Evolutionary conservation across 2,329 filamentous ascomycete species (phyloP).

Genomic region (Cladosporium cucumerinum): DNA sequence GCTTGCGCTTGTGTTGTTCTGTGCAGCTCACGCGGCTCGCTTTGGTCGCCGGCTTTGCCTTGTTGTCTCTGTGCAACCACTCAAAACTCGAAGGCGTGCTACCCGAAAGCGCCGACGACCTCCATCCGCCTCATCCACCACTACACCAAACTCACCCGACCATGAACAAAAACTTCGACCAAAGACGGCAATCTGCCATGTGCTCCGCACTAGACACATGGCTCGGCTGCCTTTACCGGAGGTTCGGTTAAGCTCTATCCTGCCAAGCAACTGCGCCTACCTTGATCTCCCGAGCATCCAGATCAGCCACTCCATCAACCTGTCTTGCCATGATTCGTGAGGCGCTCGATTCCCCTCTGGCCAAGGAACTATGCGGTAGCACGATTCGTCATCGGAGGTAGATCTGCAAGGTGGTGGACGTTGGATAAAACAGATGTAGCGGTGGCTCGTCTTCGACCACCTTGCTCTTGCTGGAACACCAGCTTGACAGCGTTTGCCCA

Average conservation of each 20-base stretch:
- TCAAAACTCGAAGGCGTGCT: not conserved
- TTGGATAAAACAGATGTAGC: not conserved
- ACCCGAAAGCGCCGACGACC: not conserved
- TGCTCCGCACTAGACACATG: not conserved
- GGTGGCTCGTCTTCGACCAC: not conserved
- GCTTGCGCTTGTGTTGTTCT: not conserved
- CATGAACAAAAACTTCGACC: not conserved
- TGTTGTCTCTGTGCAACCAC: not conserved
- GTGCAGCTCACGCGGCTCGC: not conserved
- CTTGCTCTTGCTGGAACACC: not conserved
- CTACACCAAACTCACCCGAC: not conserved
- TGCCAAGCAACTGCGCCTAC: constrained; percentile 7
- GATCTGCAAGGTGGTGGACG: not conserved
- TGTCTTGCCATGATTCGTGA: constrained; percentile 3
- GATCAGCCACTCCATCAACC: not conserved
- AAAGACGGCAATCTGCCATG: not conserved
- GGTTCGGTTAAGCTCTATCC: constrained; percentile 9
- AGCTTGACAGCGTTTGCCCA: not conserved
- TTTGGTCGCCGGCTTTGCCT: not conserved
- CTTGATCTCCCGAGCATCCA: not conserved
- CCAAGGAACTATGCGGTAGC: constrained; percentile 15
- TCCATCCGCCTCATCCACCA: not conserved
- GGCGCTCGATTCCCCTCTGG: constrained; percentile 9
- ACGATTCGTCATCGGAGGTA: not conserved
- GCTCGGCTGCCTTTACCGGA: constrained; percentile 1